Evolutionary conservation across 768 basidiomycete species (phyloP).

Genomic region (Phallus indusiatus): DNA sequence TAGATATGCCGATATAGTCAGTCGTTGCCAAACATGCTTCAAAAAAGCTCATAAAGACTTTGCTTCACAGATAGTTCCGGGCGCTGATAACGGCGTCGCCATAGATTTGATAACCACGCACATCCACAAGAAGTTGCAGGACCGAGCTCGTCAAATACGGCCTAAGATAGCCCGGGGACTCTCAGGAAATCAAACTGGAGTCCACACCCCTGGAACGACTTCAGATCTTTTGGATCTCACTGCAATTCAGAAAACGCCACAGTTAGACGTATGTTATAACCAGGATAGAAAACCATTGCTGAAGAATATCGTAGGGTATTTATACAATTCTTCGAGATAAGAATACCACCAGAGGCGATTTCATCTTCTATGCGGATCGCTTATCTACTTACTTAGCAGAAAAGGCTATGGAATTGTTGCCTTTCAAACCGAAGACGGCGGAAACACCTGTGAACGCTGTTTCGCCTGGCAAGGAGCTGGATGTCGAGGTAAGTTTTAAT

Average conservation of each 20-base stretch:
- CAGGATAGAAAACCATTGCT: not conserved
- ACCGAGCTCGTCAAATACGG: conserved; percentile 66
- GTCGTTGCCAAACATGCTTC: conserved; percentile 2
- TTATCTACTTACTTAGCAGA: conserved; percentile 80
- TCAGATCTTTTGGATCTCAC: conserved; percentile 37
- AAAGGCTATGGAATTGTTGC: conserved; percentile 74
- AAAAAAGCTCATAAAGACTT: not conserved
- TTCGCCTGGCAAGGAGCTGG: conserved; percentile 51
- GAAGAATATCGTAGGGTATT: conserved; percentile 52
- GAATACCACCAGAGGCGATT: conserved; percentile 69
- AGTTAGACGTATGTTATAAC: conserved; percentile 50
- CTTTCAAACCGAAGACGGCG: conserved; percentile 51
- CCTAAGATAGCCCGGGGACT: conserved; percentile 50
- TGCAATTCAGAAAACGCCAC: conserved; percentile 69
- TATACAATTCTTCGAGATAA: conserved; percentile 76
- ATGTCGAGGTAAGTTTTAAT: conserved; percentile 38
- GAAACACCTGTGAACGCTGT: conserved; percentile 56
- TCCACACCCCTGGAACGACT: conserved; percentile 34
- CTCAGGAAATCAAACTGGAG: conserved; percentile 20
- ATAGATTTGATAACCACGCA: conserved; percentile 92
- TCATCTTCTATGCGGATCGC: conserved; percentile 87
- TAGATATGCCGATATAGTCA: conserved; percentile 81
- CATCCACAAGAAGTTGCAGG: conserved; percentile 72
- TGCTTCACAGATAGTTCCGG: conserved; percentile 78
- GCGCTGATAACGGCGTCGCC: conserved; percentile 79